phyloP scores from a whole-genome alignment of 2,329 filamentous ascomycete species.

The Zarea fungicola region DNA sequence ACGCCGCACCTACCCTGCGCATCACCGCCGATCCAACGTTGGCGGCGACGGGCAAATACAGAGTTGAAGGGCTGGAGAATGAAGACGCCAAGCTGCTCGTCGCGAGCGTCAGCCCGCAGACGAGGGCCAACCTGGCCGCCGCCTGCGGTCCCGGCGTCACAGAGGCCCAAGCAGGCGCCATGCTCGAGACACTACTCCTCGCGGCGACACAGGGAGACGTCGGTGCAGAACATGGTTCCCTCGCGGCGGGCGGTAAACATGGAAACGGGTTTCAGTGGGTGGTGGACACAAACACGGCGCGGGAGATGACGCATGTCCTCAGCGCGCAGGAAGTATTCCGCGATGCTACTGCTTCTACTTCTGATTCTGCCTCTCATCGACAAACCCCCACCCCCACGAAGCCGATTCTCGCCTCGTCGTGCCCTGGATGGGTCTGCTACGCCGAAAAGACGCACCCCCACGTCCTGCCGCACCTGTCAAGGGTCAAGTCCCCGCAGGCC shows the following conservation, averaged over 20 bases:
- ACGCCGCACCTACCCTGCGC: constrained; percentile 53
- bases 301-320: constrained; percentile 77
- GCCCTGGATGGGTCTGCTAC: constrained; percentile 98
- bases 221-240: constrained; percentile 58
- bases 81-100: constrained; percentile 73
- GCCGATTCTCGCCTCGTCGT: constrained; percentile 80
- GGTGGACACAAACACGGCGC: constrained; percentile 78
- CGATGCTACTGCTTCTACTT: too few species aligned
- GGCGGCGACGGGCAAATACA: constrained; percentile 25
- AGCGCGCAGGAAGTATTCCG: constrained; percentile 65
- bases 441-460: constrained; percentile 97
- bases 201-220: too few species aligned
- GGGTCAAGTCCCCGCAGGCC: constrained; percentile 90
- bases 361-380: background rate
- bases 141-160: constrained; percentile 69
- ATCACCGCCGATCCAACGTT: constrained; percentile 24
- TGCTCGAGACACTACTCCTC: constrained; percentile 73
- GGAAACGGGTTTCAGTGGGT: constrained; percentile 84
- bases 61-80: constrained; percentile 49
- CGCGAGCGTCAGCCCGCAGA: constrained; percentile 88
- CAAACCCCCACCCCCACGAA: constrained; percentile 21
- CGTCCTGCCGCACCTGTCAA: constrained; percentile 83
- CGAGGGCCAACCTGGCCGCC: constrained; percentile 81
- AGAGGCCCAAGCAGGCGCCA: constrained; percentile 67
- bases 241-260: constrained; percentile 64